Evolutionary conservation across 2,329 filamentous ascomycete species (phyloP).

Genomic region (Aspergillus jensenii): DNA sequence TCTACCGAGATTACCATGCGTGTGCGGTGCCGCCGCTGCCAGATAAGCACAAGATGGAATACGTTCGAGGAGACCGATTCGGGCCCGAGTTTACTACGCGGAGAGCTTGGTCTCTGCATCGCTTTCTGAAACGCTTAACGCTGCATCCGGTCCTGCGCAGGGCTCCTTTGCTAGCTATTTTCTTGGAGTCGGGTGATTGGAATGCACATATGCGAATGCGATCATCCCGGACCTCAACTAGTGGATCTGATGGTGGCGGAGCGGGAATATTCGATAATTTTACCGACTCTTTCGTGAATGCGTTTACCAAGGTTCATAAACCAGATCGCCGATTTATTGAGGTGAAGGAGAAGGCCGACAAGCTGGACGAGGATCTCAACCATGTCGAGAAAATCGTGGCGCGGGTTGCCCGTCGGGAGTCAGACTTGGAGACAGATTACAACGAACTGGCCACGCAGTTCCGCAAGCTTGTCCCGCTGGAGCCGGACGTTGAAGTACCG

Average conservation of each 20-base stretch:
- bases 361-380: conserved; percentile 87
- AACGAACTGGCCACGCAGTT: conserved; percentile 90
- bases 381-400: conserved; percentile 97
- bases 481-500: conserved; percentile 79
- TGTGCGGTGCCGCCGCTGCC: conserved; percentile 91
- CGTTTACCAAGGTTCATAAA: conserved; percentile 94
- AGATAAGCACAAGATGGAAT: conserved; percentile 99
- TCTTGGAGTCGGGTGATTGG: conserved; percentile 93
- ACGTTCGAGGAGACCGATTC: conserved; percentile 94
- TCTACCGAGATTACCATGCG: conserved; percentile 83
- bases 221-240: conserved; percentile 62
- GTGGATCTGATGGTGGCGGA: conserved; percentile 41
- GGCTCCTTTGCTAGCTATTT: conserved; percentile 77
- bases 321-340: conserved; percentile 93
- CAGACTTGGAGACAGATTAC: conserved; percentile 84
- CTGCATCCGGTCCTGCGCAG: conserved; percentile 87
- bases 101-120: conserved; percentile 83
- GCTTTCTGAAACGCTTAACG: conserved; percentile 82
- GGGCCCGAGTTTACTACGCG: conserved; percentile 87
- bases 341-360: conserved; percentile 87
- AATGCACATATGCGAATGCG: conserved; percentile 90
- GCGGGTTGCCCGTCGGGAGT: conserved; percentile 81
- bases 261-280: conserved; percentile 87
- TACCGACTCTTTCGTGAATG: conserved; percentile 94
- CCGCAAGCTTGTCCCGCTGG: conserved; percentile 84